Base-by-base conservation (phyloP, 2,329 filamentous ascomycete species). In the Apiospora rasikravindrae region DNA sequence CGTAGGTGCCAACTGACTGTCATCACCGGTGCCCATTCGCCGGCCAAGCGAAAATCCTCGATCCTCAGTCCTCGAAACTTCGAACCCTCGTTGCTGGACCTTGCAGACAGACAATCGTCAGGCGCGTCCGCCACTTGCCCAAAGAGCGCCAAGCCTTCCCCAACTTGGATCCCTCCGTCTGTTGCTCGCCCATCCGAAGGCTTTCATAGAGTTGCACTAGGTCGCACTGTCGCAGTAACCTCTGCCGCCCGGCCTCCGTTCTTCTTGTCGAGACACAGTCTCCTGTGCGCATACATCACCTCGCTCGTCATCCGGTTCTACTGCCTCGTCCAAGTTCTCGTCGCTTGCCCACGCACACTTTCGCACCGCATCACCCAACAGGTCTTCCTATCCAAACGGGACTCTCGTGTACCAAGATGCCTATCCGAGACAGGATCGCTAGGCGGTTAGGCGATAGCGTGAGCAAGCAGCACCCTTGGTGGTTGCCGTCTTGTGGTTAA, bases 391-490 rank as follows among this genome's bases (percentile, higher is more conserved):
- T 2, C 11, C 29, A n/a, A 40, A 22, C 37, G 24, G 22, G 22
- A 45, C 4, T 3, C 8, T 26, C 49, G 49, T 13, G 7, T 64
- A 29, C 67, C 11, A 70, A 51, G 45, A 81, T 81, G 80, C 79
- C 77, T 74, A 75, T 81, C 45, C 78, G 79, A 71, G 77, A 80
- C 49, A 79, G 75, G 72, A 74, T 81, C 44, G 73, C 76, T 64
- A 77, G 79, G 67, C 77, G 78, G 69, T 76, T 80, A 66, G 77
- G 79, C 77, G 78, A 80, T 57, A 81, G 79, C 75, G 80, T 81
- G 75, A 78, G 80, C 76, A 73, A 74, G 72, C 72, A 74, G 57
- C 73, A 73, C 42, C 71, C 73, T 13, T 10, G 40, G 33, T 40
- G 33, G 29, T 40, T 64, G 66, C 66, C 44, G 40, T 47, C 40